Percentiles rank a stretch among this genome's conserved stretches.
These are phyloP conservation scores for Leccinum ochraceum DNA, from an alignment of 768 basidiomycete genomes.

Conservation along the genomic window DNA sequence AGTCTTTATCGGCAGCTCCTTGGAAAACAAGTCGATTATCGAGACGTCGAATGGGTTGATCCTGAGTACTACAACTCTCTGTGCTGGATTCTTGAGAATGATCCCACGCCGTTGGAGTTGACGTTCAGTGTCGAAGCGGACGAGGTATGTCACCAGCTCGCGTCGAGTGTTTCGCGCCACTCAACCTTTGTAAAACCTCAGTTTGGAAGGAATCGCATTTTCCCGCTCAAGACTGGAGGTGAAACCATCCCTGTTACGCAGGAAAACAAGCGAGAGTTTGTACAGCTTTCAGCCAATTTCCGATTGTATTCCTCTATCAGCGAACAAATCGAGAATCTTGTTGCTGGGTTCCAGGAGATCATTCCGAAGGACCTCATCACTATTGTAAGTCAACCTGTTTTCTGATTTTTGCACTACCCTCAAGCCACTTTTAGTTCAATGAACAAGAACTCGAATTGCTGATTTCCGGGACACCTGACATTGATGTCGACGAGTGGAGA, in stretches of 20 bases:
- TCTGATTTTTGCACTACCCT: neutral
- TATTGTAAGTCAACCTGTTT: conserved; percentile 59
- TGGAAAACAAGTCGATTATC: conserved; percentile 92
- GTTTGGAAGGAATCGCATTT: conserved; percentile 90
- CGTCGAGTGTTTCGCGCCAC: neutral
- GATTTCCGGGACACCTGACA: conserved; percentile 97
- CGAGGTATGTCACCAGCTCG: conserved; percentile 49
- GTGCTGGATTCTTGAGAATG: conserved; percentile 98
- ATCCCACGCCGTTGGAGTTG: conserved; percentile 81
- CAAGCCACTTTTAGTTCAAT: conserved; percentile 64
- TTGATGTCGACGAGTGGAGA: conserved; percentile 98
- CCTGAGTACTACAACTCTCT: conserved; percentile 98
- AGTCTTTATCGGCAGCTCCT: conserved; percentile 95
- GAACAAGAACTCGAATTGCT: conserved; percentile 93
- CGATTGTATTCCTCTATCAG: conserved; percentile 92
- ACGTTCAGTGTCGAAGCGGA: conserved; percentile 97
- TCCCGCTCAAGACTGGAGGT: conserved; percentile 85
- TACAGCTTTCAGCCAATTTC: conserved; percentile 93
- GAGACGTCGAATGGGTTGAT: conserved; percentile 97
- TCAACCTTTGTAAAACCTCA: conserved; percentile 29
- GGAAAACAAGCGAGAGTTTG: conserved; percentile 96
- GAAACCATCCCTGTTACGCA: conserved; percentile 86
- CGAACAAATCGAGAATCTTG: conserved; percentile 90
- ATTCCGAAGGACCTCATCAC: conserved; percentile 94
- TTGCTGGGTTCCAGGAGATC: conserved; percentile 94